Conservation (phyloP, 2,329 filamentous ascomycete species). For the Botrytis fabae region DNA sequence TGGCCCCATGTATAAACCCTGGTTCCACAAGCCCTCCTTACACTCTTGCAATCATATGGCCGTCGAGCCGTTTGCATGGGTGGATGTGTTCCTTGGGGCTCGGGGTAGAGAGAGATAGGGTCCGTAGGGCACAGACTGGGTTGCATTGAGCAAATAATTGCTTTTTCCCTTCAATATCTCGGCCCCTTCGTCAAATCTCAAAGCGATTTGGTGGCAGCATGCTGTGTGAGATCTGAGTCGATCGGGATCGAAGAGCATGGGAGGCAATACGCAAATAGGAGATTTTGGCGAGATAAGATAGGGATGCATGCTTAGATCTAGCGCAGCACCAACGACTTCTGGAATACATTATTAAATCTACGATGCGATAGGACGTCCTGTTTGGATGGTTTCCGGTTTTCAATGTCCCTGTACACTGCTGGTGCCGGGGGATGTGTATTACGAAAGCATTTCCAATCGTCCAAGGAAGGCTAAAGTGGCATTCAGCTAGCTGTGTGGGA, state of each 20-base stretch:
- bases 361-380: background rate
- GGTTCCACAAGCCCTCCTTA: conserved; percentile 9
- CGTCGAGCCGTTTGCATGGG: conserved; percentile 2
- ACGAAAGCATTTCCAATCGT: background rate
- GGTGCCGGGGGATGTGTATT: background rate
- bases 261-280: background rate
- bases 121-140: conserved; percentile 1
- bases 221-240: background rate
- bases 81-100: background rate
- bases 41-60: background rate
- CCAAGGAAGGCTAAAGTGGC: background rate
- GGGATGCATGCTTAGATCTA: background rate
- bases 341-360: background rate
- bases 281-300: conserved; percentile 12
- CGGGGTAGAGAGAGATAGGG: background rate
- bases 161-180: conserved; percentile 5
- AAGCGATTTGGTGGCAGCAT: background rate
- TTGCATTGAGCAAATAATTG: conserved; percentile 15
- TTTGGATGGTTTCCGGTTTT: background rate
- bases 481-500: background rate
- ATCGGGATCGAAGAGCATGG: conserved; percentile 2
- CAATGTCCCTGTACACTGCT: background rate
- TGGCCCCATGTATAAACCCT: background rate
- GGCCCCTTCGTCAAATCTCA: background rate
- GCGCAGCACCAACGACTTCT: background rate